A percentile compares a stretch with the other conserved stretches of the same genome.
phyloP scores from a whole-genome alignment of 1,284 basidiomycete species.

The Leccinum fallax region DNA sequence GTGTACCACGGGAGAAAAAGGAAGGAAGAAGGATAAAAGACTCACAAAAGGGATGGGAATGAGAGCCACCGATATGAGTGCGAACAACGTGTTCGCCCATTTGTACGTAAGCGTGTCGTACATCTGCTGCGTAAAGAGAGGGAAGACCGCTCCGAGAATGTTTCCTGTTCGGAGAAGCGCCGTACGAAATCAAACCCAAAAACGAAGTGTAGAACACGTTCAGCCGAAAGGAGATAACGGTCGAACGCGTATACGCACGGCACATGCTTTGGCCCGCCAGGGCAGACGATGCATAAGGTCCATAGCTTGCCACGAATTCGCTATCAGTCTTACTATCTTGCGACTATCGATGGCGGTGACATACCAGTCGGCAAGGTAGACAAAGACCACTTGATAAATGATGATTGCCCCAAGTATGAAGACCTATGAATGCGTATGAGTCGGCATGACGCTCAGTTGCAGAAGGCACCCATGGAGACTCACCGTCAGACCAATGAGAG shows the following conservation, averaged over 20 bases:
- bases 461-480: slow-evolving; percentile 14
- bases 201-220: slow-evolving; percentile 17
- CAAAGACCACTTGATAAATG: slow-evolving; percentile 68
- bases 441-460: not conserved
- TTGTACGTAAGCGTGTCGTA: slow-evolving; percentile 60
- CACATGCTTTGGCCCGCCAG: slow-evolving; percentile 76
- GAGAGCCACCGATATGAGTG: slow-evolving; percentile 58
- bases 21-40: slow-evolving; percentile 10
- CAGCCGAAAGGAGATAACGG: slow-evolving; percentile 1
- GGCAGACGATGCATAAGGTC: slow-evolving; percentile 75
- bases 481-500: slow-evolving; percentile 48
- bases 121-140: slow-evolving; percentile 67
- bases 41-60: slow-evolving; percentile 69
- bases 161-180: slow-evolving; percentile 47
- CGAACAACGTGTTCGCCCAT: slow-evolving; percentile 75
- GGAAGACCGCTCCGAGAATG: slow-evolving; percentile 58
- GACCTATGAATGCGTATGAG: slow-evolving; percentile 35
- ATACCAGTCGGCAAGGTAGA: slow-evolving; percentile 75
- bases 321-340: not conserved
- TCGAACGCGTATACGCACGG: slow-evolving; percentile 42
- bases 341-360: slow-evolving; percentile 17
- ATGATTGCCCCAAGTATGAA: slow-evolving; percentile 60
- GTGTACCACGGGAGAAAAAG: not conserved
- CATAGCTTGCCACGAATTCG: slow-evolving; percentile 49
- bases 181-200: slow-evolving; percentile 3